phyloP scores from a whole-genome alignment of 2,329 filamentous ascomycete species.

The Penicillium brevicompactum region DNA sequence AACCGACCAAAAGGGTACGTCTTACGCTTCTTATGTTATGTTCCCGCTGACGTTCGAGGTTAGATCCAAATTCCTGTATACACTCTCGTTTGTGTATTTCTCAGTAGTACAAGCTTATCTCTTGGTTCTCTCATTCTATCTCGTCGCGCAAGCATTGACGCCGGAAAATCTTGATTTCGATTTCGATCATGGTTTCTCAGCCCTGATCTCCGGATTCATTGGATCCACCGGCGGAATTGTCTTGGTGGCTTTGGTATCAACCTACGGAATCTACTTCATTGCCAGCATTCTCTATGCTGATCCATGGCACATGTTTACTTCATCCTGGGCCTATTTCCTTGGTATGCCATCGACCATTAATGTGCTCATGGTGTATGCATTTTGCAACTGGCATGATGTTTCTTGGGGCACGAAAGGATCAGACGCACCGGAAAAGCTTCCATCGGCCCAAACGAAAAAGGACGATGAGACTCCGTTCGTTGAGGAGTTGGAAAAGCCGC shows the following conservation, averaged over 20 bases:
- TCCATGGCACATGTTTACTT: conserved; percentile 99
- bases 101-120: conserved; percentile 68
- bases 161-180: conserved; percentile 70
- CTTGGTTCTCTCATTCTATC: conserved; percentile 57
- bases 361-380: conserved; percentile 96
- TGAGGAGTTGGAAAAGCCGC: conserved; percentile 93
- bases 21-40: neutral
- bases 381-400: conserved; percentile 99
- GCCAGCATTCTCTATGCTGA: conserved; percentile 95
- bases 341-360: conserved; percentile 97
- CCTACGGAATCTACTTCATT: conserved; percentile 92
- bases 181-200: conserved; percentile 58
- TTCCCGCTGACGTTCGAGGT: neutral
- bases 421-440: conserved; percentile 86
- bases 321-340: conserved; percentile 85
- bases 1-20: conserved; percentile 81
- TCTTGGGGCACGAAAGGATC: conserved; percentile 98
- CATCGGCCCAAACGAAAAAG: conserved; percentile 83
- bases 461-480: conserved; percentile 80
- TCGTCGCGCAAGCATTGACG: conserved; percentile 74
- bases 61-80: conserved; percentile 78
- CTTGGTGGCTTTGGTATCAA: conserved; percentile 83
- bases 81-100: conserved; percentile 83
- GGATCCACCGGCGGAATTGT: conserved; percentile 77
- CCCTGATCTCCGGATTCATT: conserved; percentile 79